Percentiles rank a stretch among this genome's conserved stretches.
Evolutionary conservation across 305 asterid genomes (phyloP).

Genomic region (Fraxinus sp.): DNA sequence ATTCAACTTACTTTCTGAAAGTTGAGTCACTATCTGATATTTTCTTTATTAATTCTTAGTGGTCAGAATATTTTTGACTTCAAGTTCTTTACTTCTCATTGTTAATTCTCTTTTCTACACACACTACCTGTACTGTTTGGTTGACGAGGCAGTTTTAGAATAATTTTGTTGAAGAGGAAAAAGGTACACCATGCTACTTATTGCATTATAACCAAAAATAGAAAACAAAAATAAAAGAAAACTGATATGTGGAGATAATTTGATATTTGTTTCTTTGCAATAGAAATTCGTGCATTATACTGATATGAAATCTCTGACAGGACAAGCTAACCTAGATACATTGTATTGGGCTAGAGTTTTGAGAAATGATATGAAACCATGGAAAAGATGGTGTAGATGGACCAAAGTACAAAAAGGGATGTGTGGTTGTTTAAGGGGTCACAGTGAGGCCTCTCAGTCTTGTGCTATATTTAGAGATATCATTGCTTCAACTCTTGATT

Average conservation of each 20-base stretch:
- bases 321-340: neutral
- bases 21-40: neutral
- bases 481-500: neutral
- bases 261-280: neutral
- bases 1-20: neutral
- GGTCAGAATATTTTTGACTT: neutral
- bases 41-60: neutral
- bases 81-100: neutral
- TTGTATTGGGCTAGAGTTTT: neutral
- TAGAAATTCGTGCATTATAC: neutral
- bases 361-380: neutral
- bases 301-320: neutral
- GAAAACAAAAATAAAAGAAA: neutral
- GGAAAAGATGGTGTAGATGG: neutral
- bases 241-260: neutral
- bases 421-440: neutral
- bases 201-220: neutral
- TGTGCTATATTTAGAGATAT: neutral
- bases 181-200: neutral
- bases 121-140: neutral
- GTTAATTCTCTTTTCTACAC: neutral
- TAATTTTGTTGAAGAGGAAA: neutral
- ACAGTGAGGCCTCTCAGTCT: neutral
- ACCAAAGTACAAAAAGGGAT: neutral
- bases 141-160: neutral